phyloP scores from a whole-genome alignment of 2,329 filamentous ascomycete genomes.

The Cladosporium velox region DNA sequence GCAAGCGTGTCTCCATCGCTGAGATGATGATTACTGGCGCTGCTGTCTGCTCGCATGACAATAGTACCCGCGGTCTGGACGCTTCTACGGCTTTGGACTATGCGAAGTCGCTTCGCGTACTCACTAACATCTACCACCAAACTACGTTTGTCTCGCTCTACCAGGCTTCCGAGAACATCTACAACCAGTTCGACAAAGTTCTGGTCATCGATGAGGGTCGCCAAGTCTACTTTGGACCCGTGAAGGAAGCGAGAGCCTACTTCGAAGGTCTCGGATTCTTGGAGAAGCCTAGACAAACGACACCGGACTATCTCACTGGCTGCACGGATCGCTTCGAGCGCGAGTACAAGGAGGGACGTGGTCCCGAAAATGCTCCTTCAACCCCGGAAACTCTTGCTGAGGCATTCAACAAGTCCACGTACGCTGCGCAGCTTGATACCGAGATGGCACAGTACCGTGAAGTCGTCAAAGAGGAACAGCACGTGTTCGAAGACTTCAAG shows the following conservation, averaged over 20 bases:
- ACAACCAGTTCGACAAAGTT: constrained; percentile 84
- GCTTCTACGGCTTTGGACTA: constrained; percentile 53
- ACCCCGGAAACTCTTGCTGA: constrained; percentile 66
- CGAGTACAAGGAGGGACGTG: constrained; percentile 69
- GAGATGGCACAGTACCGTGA: constrained; percentile 72
- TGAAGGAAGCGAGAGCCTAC: constrained; percentile 67
- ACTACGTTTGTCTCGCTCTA: constrained; percentile 86
- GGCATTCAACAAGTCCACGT: constrained; percentile 68
- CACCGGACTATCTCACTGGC: constrained; percentile 77
- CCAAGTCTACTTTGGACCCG: constrained; percentile 74
- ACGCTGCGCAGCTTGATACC: constrained; percentile 56
- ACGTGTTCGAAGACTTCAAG: constrained; percentile 74
- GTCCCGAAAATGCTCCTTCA: constrained; percentile 66
- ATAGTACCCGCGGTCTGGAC: constrained; percentile 51
- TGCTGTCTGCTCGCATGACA: constrained; percentile 46
- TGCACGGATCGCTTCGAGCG: constrained; percentile 84
- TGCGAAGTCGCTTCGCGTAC: constrained; percentile 50
- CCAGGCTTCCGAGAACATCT: constrained; percentile 76
- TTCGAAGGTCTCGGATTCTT: constrained; percentile 77
- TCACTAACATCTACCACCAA: constrained; percentile 81
- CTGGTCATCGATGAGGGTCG: constrained; percentile 75
- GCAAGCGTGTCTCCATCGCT: constrained; percentile 52
- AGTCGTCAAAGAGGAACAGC: constrained; percentile 64
- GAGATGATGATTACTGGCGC: constrained; percentile 51
- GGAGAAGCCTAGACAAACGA: constrained; percentile 74